These are phyloP conservation scores for Conticribra weissflogii DNA, from an alignment of 108 stramenopile genomes.

Conservation along the genomic window DNA sequence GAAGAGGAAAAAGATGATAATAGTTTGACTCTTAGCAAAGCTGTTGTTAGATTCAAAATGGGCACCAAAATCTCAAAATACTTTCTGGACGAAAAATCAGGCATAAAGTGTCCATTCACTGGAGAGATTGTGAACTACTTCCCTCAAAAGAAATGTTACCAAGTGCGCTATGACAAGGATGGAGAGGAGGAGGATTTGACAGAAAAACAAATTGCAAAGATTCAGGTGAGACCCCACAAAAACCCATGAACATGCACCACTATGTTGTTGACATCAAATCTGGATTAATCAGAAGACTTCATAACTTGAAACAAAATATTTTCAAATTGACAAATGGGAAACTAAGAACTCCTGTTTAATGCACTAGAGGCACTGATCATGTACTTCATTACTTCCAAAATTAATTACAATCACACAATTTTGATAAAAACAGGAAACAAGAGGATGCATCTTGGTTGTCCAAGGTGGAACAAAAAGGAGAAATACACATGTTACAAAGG, in stretches of 20 bases:
- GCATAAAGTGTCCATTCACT: background rate
- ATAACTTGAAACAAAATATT: slow-evolving; percentile 15
- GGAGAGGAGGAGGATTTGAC: slow-evolving; percentile 16
- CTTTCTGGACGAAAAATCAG: background rate
- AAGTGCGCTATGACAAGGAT: background rate
- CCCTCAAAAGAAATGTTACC: background rate
- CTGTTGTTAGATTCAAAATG: background rate
- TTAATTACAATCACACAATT: slow-evolving; percentile 13
- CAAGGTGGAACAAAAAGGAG: slow-evolving; percentile 13
- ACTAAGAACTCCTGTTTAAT: slow-evolving; percentile 41
- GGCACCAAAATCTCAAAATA: background rate
- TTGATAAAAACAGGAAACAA: background rate
- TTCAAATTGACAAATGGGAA: slow-evolving; percentile 10
- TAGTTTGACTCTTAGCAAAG: background rate
- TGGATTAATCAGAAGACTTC: background rate
- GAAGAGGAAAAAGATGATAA: background rate
- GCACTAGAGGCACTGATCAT: slow-evolving; percentile 21
- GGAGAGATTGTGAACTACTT: background rate
- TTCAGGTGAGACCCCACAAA: background rate
- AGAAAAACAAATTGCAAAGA: slow-evolving; percentile 2
- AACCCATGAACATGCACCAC: background rate
- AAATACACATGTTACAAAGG: slow-evolving; percentile 8
- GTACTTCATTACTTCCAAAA: slow-evolving; percentile 30
- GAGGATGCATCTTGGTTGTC: slow-evolving; percentile 34
- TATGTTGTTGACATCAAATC: background rate